A percentile compares a stretch with the other conserved stretches of the same genome.
Conservation (phyloP, 169 alveolate species). For the Cryptosporidium andersoni region DNA sequence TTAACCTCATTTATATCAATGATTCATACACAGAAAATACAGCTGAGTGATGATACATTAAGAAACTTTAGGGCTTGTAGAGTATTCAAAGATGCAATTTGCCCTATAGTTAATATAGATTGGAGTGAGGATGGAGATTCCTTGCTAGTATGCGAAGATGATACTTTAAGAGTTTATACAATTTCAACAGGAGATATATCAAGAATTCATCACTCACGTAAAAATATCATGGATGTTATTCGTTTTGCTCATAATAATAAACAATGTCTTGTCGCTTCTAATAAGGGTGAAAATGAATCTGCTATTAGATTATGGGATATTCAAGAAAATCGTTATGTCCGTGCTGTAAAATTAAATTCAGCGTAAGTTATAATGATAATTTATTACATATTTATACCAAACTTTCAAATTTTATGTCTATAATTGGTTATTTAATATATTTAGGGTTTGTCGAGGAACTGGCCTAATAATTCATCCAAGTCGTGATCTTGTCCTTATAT, state of each 20-base stretch:
- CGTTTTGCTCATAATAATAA: constrained; percentile 60
- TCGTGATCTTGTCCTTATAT: constrained; percentile 21
- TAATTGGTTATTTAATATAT: not conserved
- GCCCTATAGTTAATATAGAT: constrained; percentile 58
- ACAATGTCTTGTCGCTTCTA: constrained; percentile 62
- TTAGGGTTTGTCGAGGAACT: constrained; percentile 14
- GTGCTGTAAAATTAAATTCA: constrained; percentile 55
- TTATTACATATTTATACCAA: not conserved
- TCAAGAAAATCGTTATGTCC: constrained; percentile 44
- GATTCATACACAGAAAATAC: not conserved
- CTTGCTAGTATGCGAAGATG: constrained; percentile 55
- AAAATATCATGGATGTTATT: constrained; percentile 61
- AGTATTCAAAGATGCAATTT: constrained; percentile 57
- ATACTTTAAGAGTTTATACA: constrained; percentile 57
- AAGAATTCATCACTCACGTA: constrained; percentile 56
- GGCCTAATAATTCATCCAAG: constrained; percentile 48
- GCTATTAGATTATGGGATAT: constrained; percentile 51
- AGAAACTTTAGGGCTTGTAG: constrained; percentile 52
- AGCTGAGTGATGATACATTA: constrained; percentile 30
- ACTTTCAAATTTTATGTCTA: not conserved
- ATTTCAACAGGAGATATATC: constrained; percentile 61
- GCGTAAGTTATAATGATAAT: constrained; percentile 15
- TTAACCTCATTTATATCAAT: too few relatives aligned
- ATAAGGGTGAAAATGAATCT: constrained; percentile 48
- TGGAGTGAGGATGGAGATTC: constrained; percentile 73